Evolutionary conservation across 768 basidiomycete species (phyloP), one percentile per base, ranked within the genome.

Genomic region (Hygrophorus pudorinus): DNA sequence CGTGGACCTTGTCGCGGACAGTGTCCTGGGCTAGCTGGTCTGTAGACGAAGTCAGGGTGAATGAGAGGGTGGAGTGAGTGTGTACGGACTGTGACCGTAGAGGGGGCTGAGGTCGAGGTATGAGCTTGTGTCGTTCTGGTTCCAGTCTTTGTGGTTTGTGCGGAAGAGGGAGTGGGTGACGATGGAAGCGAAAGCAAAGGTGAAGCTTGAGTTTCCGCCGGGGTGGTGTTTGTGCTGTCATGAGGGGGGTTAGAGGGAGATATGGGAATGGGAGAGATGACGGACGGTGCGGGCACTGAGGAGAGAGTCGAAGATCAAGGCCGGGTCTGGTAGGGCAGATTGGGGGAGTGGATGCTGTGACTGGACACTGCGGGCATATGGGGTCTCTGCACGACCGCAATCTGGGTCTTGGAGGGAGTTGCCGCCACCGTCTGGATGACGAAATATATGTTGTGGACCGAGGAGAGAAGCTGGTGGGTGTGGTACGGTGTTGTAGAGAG

Each of bases 131-230:
- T 71, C 60, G 61, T 80, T 80, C 55, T 70, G 63, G 27, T 59
- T 64, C 50, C 59, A 62, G 48, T 75, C 65, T 2, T 53, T 46
- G 9, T 53, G 57, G 49, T 71, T 62, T 1, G 76, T 76, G 29
- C 70, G 59, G 66, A 78, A 81, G 8, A 79, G 58, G 4, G 66
- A 70, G 58, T 82, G 81, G 38, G 74, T 79, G 46, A 83, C 68
- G 30, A 82, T 60, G 27, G 76, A 65, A 2, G 81, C 83, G 49
- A 80, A 81, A 2, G 81, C 76, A 51, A 83, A 84, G 51, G 77
- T 73, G 36, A 80, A 52, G 52, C 69, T 73, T 13, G 78, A 81
- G 47, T 78, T 68, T 18, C 81, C 82, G 5, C 69, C 71, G 2
- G 71, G 65, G 53, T 79, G 78, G 14, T 64, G 55, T 35, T 60